Conservation (phyloP, 1,284 basidiomycete genomes). For the Stygiomarasmius scandens region DNA sequence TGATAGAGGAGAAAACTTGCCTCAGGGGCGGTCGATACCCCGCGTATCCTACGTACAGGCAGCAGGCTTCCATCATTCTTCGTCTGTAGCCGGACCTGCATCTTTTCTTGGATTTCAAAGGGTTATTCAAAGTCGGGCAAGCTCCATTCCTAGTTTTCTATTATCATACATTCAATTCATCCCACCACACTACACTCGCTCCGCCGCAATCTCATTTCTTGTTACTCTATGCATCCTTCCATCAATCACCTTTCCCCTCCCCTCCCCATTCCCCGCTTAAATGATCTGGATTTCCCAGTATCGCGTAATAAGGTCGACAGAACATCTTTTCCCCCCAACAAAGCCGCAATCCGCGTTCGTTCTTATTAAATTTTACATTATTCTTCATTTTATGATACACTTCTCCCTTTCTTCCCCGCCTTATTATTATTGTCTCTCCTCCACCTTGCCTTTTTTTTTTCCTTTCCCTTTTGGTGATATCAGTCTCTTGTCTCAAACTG, state of each 20-base stretch:
- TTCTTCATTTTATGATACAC: slow-evolving; percentile 70
- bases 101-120: slow-evolving; percentile 8
- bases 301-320: slow-evolving; percentile 26
- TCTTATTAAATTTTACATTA: slow-evolving; percentile 64
- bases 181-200: slow-evolving; percentile 32
- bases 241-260: slow-evolving; percentile 39
- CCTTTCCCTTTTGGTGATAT: slow-evolving; percentile 10
- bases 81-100: background rate
- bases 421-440: slow-evolving; percentile 22
- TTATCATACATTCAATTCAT: slow-evolving; percentile 19
- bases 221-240: slow-evolving; percentile 54
- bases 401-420: slow-evolving; percentile 14
- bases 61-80: background rate
- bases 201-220: slow-evolving; percentile 33
- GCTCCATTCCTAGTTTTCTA: slow-evolving; percentile 5
- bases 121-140: background rate
- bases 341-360: slow-evolving; percentile 46
- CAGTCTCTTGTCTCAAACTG: slow-evolving; percentile 17
- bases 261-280: slow-evolving; percentile 14
- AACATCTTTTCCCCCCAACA: slow-evolving; percentile 23
- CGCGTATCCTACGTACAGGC: background rate
- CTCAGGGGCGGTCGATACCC: background rate
- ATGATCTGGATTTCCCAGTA: background rate
- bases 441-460: slow-evolving; percentile 16
- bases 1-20: background rate